Evolutionary conservation across 2,329 filamentous ascomycete genomes (phyloP), one percentile per base, ranked within the genome.

Genomic region (Pseudogymnoascus sp.): DNA sequence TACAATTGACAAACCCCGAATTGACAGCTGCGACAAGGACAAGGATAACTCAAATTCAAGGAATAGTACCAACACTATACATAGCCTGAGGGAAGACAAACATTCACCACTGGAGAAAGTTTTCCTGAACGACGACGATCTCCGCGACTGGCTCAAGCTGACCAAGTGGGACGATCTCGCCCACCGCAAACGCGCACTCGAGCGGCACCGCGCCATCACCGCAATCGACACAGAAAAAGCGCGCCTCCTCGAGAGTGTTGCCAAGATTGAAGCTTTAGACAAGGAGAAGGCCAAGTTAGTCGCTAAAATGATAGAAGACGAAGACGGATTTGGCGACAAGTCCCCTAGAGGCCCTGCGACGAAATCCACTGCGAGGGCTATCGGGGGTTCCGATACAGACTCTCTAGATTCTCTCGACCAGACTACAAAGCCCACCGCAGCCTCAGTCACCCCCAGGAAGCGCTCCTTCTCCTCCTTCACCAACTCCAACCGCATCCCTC

Each of bases 91-190:
- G 41, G 64, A 64, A 61, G 70, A 68, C n/a, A 33, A 33, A 6
- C 19, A 41, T 16, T 28, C 41, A 11, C 6, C 25, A 58, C 41
- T 73, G 16, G 58, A 61, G 52, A 66, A 71, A 33, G 4, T 71
- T 14, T 60, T 73, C 35, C 63, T 66, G 35, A 61, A 66, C 61
- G 66, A 73, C 42, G 62, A 68, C 36, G 71, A 75, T 61, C 62
- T 76, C 33, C 70, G 67, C 66, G 71, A 74, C 61, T 76, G 74
- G 73, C 63, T 76, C 39, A 67, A 72, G 11, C 67, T 73, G 22
- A 75, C 73, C 25, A 69, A 70, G 2, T 76, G 69, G 63, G 68
- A 74, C 64, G 71, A 75, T 66, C 62, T 61, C 39, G 62, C 63
- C n/a, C 73, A 74, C 58, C 71, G 74, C 65, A 66, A 65, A 41